A percentile compares a stretch with the other conserved stretches of the same genome.
Conservation (phyloP, 2,329 filamentous ascomycete species). For the Trichoderma asperellum region DNA sequence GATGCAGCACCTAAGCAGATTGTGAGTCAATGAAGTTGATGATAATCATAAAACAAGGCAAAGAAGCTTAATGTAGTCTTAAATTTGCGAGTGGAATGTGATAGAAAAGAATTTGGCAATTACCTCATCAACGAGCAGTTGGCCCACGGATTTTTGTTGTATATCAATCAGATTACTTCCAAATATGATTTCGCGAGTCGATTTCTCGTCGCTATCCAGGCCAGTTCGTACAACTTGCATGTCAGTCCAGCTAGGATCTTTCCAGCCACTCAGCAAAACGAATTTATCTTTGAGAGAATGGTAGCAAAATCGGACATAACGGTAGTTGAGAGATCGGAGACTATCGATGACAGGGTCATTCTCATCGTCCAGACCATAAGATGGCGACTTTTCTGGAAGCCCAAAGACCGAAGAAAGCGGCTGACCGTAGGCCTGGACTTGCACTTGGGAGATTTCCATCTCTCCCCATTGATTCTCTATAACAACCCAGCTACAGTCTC, state of each 20-base stretch:
- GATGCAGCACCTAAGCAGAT: conserved; percentile 76
- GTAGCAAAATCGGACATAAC: conserved; percentile 91
- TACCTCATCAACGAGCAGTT: conserved; percentile 88
- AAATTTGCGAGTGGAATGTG: conserved; percentile 15
- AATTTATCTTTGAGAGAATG: conserved; percentile 91
- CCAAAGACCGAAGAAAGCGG: conserved; percentile 69
- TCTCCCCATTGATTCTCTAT: conserved; percentile 98
- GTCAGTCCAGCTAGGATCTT: conserved; percentile 86
- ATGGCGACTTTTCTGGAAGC: conserved; percentile 61
- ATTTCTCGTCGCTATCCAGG: conserved; percentile 86
- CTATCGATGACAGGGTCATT: conserved; percentile 74
- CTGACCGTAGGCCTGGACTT: conserved; percentile 56
- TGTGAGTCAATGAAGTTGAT: conserved; percentile 1
- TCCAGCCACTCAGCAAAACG: conserved; percentile 85
- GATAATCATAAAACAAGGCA: background rate
- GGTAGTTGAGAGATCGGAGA: conserved; percentile 82
- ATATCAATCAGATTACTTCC: conserved; percentile 91
- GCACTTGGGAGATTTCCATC: conserved; percentile 75
- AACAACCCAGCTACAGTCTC: conserved; percentile 85
- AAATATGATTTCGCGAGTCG: conserved; percentile 81
- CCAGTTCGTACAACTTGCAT: conserved; percentile 75
- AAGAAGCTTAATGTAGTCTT: background rate
- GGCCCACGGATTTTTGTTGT: conserved; percentile 80
- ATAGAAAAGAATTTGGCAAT: background rate
- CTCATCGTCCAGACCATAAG: conserved; percentile 60